Percentiles rank a stretch among this genome's conserved stretches.
phyloP scores from a whole-genome alignment of 192 early-diverging fungal species.

The Allomyces macrogynus region DNA sequence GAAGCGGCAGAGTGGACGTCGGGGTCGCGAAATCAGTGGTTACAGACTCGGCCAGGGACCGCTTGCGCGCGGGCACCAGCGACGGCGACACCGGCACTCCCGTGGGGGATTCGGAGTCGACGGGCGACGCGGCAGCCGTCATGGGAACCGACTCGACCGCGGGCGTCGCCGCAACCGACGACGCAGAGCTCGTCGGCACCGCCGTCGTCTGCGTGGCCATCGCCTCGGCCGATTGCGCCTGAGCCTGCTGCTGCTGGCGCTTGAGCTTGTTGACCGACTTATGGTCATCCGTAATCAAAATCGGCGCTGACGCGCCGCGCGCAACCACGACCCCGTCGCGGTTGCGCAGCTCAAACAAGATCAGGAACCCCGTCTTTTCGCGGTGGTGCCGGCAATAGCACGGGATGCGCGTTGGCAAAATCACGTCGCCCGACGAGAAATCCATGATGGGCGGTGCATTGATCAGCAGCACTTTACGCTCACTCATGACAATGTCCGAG shows the following conservation, averaged over 20 bases:
- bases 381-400: slow-evolving; percentile 92
- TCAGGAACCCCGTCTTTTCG: slow-evolving; percentile 77
- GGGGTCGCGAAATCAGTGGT: too few relatives aligned
- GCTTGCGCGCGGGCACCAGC: too few relatives aligned
- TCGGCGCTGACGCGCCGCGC: slow-evolving; percentile 68
- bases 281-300: slow-evolving; percentile 96
- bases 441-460: slow-evolving; percentile 73
- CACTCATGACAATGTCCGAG: neutral
- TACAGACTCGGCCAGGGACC: too few relatives aligned
- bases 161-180: too few relatives aligned
- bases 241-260: neutral
- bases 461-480: slow-evolving; percentile 60
- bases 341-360: slow-evolving; percentile 64
- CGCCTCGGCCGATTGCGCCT: neutral
- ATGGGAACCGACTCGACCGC: too few relatives aligned
- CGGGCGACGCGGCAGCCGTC: too few relatives aligned
- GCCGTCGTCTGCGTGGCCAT: too few relatives aligned
- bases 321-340: slow-evolving; percentile 43
- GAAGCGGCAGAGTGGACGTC: too few relatives aligned
- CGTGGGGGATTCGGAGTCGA: too few relatives aligned
- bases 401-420: slow-evolving; percentile 79
- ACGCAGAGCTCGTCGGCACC: too few relatives aligned
- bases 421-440: slow-evolving; percentile 69
- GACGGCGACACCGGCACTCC: too few relatives aligned
- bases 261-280: slow-evolving; percentile 31